Conservation (phyloP, 2,329 filamentous ascomycete genomes). For the Beauveria rudraprayagi region DNA sequence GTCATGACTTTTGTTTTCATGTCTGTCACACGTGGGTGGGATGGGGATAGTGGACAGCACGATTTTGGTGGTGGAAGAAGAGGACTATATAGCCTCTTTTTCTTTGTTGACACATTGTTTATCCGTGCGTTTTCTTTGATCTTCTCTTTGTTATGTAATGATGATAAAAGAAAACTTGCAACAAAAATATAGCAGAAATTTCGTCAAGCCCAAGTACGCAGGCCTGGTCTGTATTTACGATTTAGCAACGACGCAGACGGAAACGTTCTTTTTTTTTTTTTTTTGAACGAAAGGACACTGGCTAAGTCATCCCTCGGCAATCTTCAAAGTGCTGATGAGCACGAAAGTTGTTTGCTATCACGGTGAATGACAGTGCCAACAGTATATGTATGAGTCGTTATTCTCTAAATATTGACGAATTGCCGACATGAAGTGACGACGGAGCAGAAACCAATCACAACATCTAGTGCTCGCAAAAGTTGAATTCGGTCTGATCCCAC, state of each 20-base stretch:
- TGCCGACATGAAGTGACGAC: no score
- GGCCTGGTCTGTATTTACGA: neutral
- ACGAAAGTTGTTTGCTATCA: neutral
- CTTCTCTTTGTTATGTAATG: conserved; percentile 9
- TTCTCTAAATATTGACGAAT: no score
- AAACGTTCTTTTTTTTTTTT: no score
- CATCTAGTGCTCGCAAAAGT: conserved; percentile 9
- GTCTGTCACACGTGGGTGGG: conserved; percentile 8
- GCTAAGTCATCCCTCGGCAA: no score
- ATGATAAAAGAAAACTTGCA: conserved; percentile 6
- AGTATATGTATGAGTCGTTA: no score
- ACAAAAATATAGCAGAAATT: conserved; percentile 1
- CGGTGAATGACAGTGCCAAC: no score
- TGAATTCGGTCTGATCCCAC: neutral
- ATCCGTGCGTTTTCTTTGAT: neutral
- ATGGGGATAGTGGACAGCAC: neutral
- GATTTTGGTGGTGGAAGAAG: conserved; percentile 2
- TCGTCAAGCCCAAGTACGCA: neutral
- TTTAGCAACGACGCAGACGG: neutral
- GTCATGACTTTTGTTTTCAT: conserved; percentile 7
- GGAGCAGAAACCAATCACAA: neutral
- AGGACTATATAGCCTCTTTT: neutral
- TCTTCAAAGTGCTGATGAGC: neutral
- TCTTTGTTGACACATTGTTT: conserved; percentile 1
- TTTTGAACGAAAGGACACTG: no score